phyloP scores from a whole-genome alignment of 257 asterid species.

The Nicotiana tomentosiformis region DNA sequence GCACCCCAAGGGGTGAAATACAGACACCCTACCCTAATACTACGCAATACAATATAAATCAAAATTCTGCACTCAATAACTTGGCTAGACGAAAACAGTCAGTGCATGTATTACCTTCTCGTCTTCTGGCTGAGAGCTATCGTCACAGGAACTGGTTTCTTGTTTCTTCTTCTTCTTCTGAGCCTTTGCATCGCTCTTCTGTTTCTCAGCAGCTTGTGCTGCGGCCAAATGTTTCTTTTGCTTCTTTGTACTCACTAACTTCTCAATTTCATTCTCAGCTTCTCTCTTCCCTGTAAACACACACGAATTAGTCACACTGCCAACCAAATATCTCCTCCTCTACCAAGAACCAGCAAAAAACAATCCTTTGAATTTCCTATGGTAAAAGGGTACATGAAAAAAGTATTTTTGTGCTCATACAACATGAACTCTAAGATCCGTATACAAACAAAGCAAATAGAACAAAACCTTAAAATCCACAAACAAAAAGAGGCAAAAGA shows the following conservation, averaged over 20 bases:
- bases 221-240: constrained; percentile 23
- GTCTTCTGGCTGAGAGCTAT: constrained; percentile 25
- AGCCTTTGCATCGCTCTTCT: constrained; percentile 19
- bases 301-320: not conserved
- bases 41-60: not conserved
- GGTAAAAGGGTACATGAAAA: too few species aligned
- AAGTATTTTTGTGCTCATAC: too few species aligned
- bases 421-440: too few species aligned
- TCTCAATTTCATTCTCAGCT: constrained; percentile 27
- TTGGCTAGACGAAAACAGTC: not conserved
- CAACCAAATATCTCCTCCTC: not conserved
- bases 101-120: constrained; percentile 20
- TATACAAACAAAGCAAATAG: not conserved
- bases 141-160: constrained; percentile 45
- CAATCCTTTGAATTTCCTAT: too few species aligned
- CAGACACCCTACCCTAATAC: too few species aligned
- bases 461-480: not conserved
- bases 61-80: not conserved
- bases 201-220: constrained; percentile 15
- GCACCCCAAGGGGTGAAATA: too few species aligned
- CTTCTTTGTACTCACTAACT: constrained; percentile 23
- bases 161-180: constrained; percentile 31
- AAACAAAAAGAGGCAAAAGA: not conserved
- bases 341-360: not conserved
- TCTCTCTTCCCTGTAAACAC: constrained; percentile 31